phyloP scores from a whole-genome alignment of 2,329 filamentous ascomycete species.

The Beauveria varroae region DNA sequence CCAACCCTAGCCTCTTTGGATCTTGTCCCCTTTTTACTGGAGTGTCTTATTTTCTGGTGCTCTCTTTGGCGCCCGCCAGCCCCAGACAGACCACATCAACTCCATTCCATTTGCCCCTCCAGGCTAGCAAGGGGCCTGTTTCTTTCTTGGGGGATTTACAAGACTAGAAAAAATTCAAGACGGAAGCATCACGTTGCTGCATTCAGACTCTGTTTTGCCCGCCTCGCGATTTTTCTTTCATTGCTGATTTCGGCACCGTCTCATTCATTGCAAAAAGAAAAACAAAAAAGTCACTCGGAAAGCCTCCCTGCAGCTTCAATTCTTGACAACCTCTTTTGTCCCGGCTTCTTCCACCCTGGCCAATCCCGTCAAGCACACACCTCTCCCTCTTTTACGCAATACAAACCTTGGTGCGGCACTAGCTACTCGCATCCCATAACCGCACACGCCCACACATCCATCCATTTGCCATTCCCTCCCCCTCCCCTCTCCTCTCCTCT shows the following conservation, averaged over 20 bases:
- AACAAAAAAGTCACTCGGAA: neutral
- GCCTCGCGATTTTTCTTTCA: slow-evolving; percentile 9
- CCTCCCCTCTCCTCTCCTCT: neutral
- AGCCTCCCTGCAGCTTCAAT: too few relatives aligned
- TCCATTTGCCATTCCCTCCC: neutral
- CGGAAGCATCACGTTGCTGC: slow-evolving; percentile 8
- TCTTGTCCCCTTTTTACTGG: neutral
- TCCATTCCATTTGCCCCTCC: neutral
- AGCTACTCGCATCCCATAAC: neutral
- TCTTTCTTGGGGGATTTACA: neutral
- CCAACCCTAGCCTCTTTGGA: neutral
- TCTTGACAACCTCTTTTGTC: neutral
- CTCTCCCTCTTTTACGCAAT: slow-evolving; percentile 9
- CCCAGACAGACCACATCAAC: too few relatives aligned
- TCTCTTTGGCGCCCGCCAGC: neutral
- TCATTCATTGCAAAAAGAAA: too few relatives aligned
- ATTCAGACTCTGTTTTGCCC: neutral
- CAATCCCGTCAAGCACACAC: neutral
- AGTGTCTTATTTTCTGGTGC: neutral
- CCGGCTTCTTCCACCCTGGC: slow-evolving; percentile 8
- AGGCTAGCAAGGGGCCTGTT: neutral
- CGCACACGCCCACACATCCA: neutral
- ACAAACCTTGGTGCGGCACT: slow-evolving; percentile 9
- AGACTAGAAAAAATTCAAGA: too few relatives aligned
- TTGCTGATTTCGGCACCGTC: neutral